Base-by-base conservation (phyloP, 2,329 filamentous ascomycete species). In the Daldinia sp. region DNA sequence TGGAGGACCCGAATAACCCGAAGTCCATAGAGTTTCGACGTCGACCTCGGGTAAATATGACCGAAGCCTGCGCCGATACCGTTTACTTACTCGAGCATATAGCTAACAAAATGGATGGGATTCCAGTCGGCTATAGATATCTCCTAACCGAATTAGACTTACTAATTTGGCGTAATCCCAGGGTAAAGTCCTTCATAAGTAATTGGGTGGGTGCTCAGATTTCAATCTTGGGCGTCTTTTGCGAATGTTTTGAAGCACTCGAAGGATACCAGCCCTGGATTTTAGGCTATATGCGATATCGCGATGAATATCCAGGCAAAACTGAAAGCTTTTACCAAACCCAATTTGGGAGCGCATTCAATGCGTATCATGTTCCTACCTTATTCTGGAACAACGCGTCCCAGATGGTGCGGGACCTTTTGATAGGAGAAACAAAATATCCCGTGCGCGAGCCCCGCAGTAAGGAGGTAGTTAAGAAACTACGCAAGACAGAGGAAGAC, bases 71-170 rank as follows among this genome's bases (percentile, higher is more conserved):
- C 3, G 23, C 59, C 4, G 20, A 46, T 2, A 23, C 62, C 2
- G 1, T 56, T 12, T 50, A 15, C 10, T 4, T 68, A 3, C 26
- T 70, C 20, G 23, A 41, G 3, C 28, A 1, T 9, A 4, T 71
- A 10, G 18, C 33, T 18, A 2, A 18, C 15, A 13, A 39, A 39
- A 2, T 12, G 2, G 35, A 41, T 9, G 60, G 41, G 6, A 6
- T 35, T 1, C 20, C 26, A 15, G n/a, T 68, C 10, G 50, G 65
- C 23, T 4, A 3, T 7, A 53, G 13, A 44, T 51, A 23, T 23
- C 6, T 56, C 12, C 1, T 61, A 2, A 37, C n/a, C 33, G 68
- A 71, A 33, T 1, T 71, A 12, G 68, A 68, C 13, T 33, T 61
- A 4, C 35, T 63, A 12, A 13, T 37, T n/a, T 48, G 23, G 10